Base-by-base conservation (phyloP, 257 asterid species). In the Asclepias syriaca region DNA sequence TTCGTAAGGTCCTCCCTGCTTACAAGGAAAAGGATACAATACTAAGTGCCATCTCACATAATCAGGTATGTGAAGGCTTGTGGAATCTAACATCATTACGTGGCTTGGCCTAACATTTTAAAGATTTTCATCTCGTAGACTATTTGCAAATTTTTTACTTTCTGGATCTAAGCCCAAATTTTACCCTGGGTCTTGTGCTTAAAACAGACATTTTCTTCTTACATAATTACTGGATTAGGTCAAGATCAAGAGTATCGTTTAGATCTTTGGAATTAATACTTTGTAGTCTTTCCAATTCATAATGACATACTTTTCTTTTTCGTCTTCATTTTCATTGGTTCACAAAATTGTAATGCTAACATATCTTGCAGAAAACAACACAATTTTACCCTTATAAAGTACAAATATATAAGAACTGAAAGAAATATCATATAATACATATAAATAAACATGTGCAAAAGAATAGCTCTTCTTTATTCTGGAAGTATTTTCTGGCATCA, bases 1-100 rank as follows among this genome's bases (percentile, higher is more conserved):
- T 91, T 75, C 95, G 97, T 51, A 59, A 78, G 56, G 83, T 79
- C 75, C 97, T 94, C 66, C 99, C 99, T 58, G 93, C 90, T 75
- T 91, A 86, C 70, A 87, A 89, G 77, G 96, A 91, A 87, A 94
- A 80, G 84, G 91, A 85, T 58, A 70, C 92, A 71, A 81, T 94
- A 80, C 83, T 94, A 78, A 85, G 83, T 81, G 85, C 89, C 80
- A 90, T 94, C 81, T 85, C 91, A 71, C 81, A 74, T 78, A 86
- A 89, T 80, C 98, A 91, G 97, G 99, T 94, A 83, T 10, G 34
- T 57, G 72, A 67, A 57, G 63, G 68, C 16, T 48, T 37, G 29
- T 16, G 72, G 49, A 51, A 58, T 51, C n/a, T 72, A 9, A 4
- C 57, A 46, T 46, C 7, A 29, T 22, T 46, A 10, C 2, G 21